phyloP scores from a whole-genome alignment of 169 alveolate species.

The Plasmodium chabaudi region DNA sequence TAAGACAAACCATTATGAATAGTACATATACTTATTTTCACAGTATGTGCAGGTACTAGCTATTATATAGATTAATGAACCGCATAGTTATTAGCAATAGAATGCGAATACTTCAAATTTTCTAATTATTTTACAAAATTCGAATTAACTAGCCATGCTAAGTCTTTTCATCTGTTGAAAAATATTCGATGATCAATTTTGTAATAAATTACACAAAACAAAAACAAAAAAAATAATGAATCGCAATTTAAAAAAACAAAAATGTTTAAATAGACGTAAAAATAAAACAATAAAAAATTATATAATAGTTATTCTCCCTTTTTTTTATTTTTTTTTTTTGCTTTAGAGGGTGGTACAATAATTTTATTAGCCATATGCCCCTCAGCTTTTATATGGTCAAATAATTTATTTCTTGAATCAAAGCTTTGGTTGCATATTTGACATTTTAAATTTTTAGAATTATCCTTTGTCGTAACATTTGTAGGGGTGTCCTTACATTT shows the following conservation, averaged over 20 bases:
- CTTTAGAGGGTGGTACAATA: background rate
- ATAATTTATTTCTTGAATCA: conserved; percentile 79
- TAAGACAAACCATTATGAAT: no score
- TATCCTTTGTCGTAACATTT: conserved; percentile 30
- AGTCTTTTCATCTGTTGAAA: no score
- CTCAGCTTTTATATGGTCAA: conserved; percentile 76
- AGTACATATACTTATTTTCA: no score
- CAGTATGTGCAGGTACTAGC: no score
- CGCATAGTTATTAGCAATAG: no score
- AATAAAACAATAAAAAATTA: no score
- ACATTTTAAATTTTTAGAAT: conserved; percentile 19
- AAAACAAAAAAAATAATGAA: background rate
- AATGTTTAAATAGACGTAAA: background rate
- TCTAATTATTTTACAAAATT: no score
- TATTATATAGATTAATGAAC: no score
- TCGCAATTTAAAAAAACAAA: background rate
- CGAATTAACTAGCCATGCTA: no score
- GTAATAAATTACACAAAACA: no score
- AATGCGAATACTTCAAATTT: no score
- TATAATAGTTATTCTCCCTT: background rate
- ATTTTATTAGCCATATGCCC: conserved; percentile 78
- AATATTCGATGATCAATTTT: no score
- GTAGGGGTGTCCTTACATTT: background rate
- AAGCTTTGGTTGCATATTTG: conserved; percentile 41
- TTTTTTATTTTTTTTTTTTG: conserved; percentile 8